phyloP scores from a whole-genome alignment of 225 moss, liverwort and hornwort genomes.

The Antitrichia curtipendula region DNA sequence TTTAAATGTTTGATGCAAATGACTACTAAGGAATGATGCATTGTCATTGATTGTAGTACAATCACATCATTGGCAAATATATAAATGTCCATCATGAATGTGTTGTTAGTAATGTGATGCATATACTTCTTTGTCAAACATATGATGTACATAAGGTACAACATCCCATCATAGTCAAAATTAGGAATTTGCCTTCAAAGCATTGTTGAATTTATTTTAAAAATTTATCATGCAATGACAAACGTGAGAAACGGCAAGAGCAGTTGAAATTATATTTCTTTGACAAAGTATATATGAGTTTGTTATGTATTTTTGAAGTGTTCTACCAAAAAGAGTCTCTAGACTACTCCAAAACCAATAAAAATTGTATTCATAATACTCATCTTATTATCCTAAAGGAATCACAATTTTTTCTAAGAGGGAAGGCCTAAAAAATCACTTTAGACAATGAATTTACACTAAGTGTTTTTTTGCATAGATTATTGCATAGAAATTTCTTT shows the following conservation, averaged over 20 bases:
- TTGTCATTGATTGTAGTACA: background rate
- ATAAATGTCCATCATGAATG: background rate
- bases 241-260: background rate
- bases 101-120: background rate
- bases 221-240: background rate
- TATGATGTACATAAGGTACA: background rate
- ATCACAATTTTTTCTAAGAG: fast-evolving
- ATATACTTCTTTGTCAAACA: background rate
- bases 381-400: background rate
- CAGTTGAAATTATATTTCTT: background rate
- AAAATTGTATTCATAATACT: background rate
- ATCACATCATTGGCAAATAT: background rate
- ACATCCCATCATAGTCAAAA: background rate
- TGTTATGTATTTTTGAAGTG: background rate
- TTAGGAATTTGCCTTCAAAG: background rate
- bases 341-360: background rate
- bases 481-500: too few relatives aligned
- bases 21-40: too few relatives aligned
- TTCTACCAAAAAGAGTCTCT: fast-evolving
- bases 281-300: background rate
- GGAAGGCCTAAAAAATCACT: background rate
- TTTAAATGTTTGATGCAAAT: background rate
- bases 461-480: too few relatives aligned
- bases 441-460: background rate
- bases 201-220: background rate